These are phyloP conservation scores for Saccharomyces pastorianus DNA, from an alignment of 1,139 yeast genomes.

Conservation along the genomic window DNA sequence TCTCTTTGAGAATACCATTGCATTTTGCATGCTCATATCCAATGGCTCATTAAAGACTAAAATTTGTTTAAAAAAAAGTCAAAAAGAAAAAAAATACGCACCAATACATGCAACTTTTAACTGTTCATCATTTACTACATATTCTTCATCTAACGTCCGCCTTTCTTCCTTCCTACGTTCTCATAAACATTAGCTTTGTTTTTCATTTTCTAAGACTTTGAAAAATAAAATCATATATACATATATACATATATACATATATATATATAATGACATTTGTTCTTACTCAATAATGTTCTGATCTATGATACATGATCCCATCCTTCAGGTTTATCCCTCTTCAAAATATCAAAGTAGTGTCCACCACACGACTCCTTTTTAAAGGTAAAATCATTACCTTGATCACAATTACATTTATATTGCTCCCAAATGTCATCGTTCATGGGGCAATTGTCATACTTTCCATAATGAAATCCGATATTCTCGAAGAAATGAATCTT, in stretches of 20 bases:
- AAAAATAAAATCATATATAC: background rate
- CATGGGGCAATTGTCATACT: conserved; percentile 59
- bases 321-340: conserved; percentile 43
- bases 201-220: background rate
- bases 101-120: background rate
- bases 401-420: conserved; percentile 58
- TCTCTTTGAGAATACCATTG: background rate
- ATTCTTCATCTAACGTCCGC: no score
- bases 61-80: background rate
- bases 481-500: conserved; percentile 68
- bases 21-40: background rate
- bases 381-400: conserved; percentile 58
- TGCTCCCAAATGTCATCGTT: conserved; percentile 41
- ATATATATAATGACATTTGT: background rate
- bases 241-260: conserved; percentile 1
- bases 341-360: conserved; percentile 37
- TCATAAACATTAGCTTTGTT: background rate
- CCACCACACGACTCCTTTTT: conserved; percentile 52
- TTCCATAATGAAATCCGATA: conserved; percentile 48
- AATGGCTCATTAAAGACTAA: background rate
- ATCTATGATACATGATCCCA: conserved; percentile 36
- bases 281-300: background rate
- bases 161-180: background rate
- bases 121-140: background rate
- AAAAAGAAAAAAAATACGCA: background rate